These are phyloP conservation scores for Arthrobotrys pseudoclavata DNA, from an alignment of 2,329 filamentous ascomycete species.

Conservation along the genomic window DNA sequence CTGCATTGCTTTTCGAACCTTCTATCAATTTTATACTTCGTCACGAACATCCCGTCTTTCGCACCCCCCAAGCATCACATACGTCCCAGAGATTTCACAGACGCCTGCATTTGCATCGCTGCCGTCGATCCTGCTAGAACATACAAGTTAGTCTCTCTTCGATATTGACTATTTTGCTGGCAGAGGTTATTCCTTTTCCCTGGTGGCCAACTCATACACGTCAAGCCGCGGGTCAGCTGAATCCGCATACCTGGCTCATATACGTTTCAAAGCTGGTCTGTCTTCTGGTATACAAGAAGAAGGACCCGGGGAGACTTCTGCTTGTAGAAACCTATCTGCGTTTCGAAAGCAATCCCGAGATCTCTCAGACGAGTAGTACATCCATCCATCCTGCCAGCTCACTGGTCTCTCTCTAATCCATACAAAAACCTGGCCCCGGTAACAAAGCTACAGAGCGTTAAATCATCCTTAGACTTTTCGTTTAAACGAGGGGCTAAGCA, in stretches of 20 bases:
- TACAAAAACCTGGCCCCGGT: constrained; percentile 46
- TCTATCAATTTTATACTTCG: constrained; percentile 52
- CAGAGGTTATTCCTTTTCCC: constrained; percentile 46
- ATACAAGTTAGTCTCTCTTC: constrained; percentile 38
- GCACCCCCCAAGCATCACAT: constrained; percentile 37
- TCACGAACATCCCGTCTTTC: constrained; percentile 52
- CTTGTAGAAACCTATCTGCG: constrained; percentile 57
- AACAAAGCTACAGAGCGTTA: constrained; percentile 42
- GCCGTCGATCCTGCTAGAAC: constrained; percentile 54
- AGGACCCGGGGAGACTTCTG: constrained; percentile 33
- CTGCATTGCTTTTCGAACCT: constrained; percentile 37
- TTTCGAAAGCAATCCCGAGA: constrained; percentile 57
- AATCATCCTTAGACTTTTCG: constrained; percentile 54
- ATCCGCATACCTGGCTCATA: constrained; percentile 50
- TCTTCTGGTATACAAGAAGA: constrained; percentile 55
- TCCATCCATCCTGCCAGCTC: constrained; percentile 49
- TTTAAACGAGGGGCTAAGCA: constrained; percentile 58
- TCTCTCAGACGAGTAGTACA: constrained; percentile 53
- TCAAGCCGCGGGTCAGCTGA: constrained; percentile 60
- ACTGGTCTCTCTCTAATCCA: constrained; percentile 54
- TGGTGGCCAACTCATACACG: constrained; percentile 59
- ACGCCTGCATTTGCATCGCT: constrained; percentile 58
- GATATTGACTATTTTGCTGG: constrained; percentile 55
- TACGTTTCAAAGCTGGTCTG: constrained; percentile 35
- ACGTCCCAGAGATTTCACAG: constrained; percentile 40